Evolutionary conservation across 306 rosid species (phyloP).

Genomic region (Ochetophila trinervis): DNA sequence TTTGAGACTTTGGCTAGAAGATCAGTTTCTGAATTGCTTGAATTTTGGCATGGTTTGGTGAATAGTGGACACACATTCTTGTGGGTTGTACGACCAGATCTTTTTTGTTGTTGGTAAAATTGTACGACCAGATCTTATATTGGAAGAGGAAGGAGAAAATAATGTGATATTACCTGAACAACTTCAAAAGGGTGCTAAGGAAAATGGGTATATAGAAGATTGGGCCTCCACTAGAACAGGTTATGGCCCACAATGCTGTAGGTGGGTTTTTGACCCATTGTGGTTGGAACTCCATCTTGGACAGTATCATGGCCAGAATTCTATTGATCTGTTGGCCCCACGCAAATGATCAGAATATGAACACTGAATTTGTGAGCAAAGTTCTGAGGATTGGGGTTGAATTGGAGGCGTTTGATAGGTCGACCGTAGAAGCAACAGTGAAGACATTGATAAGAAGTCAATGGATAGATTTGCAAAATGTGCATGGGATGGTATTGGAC

Average conservation of each 20-base stretch:
- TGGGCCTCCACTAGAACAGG: constrained; percentile 36
- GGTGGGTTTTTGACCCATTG: constrained; percentile 5
- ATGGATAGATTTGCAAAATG: constrained; percentile 1
- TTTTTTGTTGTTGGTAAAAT: too few relatives aligned
- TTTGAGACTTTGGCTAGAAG: constrained; percentile 8
- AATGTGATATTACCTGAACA: not conserved
- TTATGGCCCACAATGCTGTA: constrained; percentile 24
- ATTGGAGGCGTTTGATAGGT: constrained; percentile 21
- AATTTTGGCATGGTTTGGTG: constrained; percentile 17
- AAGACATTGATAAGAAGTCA: constrained; percentile 19
- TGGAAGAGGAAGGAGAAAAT: too few relatives aligned
- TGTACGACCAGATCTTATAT: not conserved
- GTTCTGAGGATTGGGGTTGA: constrained; percentile 26
- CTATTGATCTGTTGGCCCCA: constrained; percentile 39
- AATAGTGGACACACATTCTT: not conserved
- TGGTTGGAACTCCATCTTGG: constrained; percentile 36
- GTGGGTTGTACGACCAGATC: constrained; percentile 4
- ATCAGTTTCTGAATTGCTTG: not conserved
- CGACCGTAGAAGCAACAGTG: constrained; percentile 22
- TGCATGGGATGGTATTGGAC: constrained; percentile 4
- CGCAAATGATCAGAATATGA: constrained; percentile 32
- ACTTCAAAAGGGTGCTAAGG: constrained; percentile 16
- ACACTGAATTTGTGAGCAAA: constrained; percentile 21
- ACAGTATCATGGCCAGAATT: constrained; percentile 22
- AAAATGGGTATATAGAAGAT: constrained; percentile 22